phyloP scores from a whole-genome alignment of 805 yeast species.

The Cyberlindnera xylosilytica region DNA sequence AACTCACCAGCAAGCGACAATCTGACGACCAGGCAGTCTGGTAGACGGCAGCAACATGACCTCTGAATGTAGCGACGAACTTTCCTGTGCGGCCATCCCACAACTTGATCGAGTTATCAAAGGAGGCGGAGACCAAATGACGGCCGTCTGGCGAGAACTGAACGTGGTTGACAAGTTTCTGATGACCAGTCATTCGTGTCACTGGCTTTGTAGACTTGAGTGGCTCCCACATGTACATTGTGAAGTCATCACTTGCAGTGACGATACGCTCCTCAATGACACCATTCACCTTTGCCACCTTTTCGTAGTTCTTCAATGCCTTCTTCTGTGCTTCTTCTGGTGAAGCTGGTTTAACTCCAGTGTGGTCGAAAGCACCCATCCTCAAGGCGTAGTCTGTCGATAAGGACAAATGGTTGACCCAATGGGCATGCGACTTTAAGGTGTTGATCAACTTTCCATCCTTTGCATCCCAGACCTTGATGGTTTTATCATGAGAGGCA shows the following conservation, averaged over 20 bases:
- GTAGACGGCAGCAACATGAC: conserved; percentile 97
- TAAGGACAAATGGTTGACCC: conserved; percentile 93
- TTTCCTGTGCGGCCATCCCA: conserved; percentile 97
- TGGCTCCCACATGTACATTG: conserved; percentile 98
- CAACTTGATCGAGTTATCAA: conserved; percentile 90
- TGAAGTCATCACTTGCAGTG: conserved; percentile 95
- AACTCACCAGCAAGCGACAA: conserved; percentile 83
- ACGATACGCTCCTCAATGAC: conserved; percentile 81
- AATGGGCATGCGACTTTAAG: conserved; percentile 88
- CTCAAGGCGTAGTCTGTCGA: conserved; percentile 88
- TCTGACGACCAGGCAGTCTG: conserved; percentile 98
- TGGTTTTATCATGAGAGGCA: conserved; percentile 92
- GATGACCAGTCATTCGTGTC: conserved; percentile 96
- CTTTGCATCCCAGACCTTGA: conserved; percentile 84
- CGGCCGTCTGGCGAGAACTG: conserved; percentile 95
- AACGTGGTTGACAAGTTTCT: conserved; percentile 93
- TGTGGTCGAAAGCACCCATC: conserved; percentile 85
- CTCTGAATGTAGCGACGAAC: conserved; percentile 85
- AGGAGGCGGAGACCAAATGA: conserved; percentile 84
- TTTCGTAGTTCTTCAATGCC: conserved; percentile 52
- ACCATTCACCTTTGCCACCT: conserved; percentile 53
- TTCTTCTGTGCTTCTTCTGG: conserved; percentile 45
- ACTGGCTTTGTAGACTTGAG: conserved; percentile 75
- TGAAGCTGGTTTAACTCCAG: conserved; percentile 41
- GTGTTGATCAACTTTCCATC: conserved; percentile 78